Base-by-base conservation (phyloP, 2,329 filamentous ascomycete species). In the Cryphonectria japonica region DNA sequence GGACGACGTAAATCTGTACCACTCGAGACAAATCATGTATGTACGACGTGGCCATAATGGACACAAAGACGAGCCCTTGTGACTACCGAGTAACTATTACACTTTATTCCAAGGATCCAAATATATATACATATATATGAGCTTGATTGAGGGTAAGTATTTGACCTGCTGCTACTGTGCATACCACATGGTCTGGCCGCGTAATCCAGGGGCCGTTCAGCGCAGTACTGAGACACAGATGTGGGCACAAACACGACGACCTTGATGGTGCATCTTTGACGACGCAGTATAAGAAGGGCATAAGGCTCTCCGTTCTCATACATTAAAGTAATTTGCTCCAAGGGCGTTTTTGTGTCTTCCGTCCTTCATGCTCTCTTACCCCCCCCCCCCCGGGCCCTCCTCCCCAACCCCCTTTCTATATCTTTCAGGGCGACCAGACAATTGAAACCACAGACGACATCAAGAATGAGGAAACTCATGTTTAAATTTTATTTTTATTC, bases 151-250 rank as follows among this genome's bases (percentile, higher is more conserved):
- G 37, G 9, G 37, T 39, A 39, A 9, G 11, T 6, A 7, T 39
- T 11, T 39, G 8, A 39, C 37, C 2, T 37, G 9, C 37, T 39
- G 6, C 2, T 13, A 39, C 37, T 13, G 22, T 52, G 19, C 46
- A 22, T 52, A 52, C n/a, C 34, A 62, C 9, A 41, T n/a, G 19
- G 22, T 7, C 14, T 11, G 59, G 59, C 59, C 59, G 59, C 59
- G 59, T 62, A 62, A 62, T 41, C 19, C 22, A 62, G 59, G 59
- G 59, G 59, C 59, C 59, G 29, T n/a, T 60, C 57, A 60, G 7
- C 14, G 32, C 57, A 29, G 16, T 34, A 60, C 57, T 60, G 57
- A 60, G 57, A 60, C 57, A 29, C 5, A 60, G 26, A 34, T 22
- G 57, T 32, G 57, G 57, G 26, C 57, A 34, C 32, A n/a, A 60